Evolutionary conservation across 2,329 filamentous ascomycete species (phyloP).

Genomic region (Verticillium zaregamsianum): DNA sequence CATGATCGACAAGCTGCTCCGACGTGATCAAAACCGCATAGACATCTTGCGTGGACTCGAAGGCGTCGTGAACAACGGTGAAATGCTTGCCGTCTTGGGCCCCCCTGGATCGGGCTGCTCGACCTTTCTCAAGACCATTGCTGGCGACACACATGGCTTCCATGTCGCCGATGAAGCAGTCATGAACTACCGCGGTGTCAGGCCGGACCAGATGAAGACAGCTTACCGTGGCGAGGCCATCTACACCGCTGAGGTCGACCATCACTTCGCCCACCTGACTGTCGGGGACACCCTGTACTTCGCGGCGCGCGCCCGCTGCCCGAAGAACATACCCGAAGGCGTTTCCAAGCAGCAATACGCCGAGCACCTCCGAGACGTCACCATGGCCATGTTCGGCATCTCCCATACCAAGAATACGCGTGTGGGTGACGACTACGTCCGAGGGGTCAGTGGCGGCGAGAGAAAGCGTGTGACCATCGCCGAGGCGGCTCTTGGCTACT

Average conservation of each 20-base stretch:
- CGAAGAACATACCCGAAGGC: constrained; percentile 68
- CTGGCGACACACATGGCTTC: constrained; percentile 44
- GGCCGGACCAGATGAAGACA: constrained; percentile 62
- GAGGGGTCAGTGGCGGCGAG: constrained; percentile 76
- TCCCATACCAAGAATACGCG: constrained; percentile 69
- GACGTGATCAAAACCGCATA: constrained; percentile 23
- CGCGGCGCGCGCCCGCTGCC: constrained; percentile 31
- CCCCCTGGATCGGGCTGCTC: constrained; percentile 71
- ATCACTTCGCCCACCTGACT: constrained; percentile 68
- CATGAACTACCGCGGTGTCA: constrained; percentile 67
- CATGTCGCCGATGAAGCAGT: constrained; percentile 11
- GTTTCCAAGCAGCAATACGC: constrained; percentile 38
- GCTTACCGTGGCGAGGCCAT: constrained; percentile 71
- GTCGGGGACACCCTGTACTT: constrained; percentile 77
- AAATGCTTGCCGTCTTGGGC: constrained; percentile 49
- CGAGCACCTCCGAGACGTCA: constrained; percentile 47
- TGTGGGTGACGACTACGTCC: constrained; percentile 68
- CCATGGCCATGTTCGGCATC: constrained; percentile 77
- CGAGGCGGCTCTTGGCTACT: constrained; percentile 70
- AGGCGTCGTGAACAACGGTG: constrained; percentile 27
- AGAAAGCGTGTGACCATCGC: constrained; percentile 76
- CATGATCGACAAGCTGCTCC: constrained; percentile 18
- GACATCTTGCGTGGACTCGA: constrained; percentile 30
- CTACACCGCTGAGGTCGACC: constrained; percentile 74
- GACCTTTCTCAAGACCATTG: constrained; percentile 72